Base-by-base conservation (phyloP, 768 basidiomycete genomes). In the Lactarius hengduanensis region DNA sequence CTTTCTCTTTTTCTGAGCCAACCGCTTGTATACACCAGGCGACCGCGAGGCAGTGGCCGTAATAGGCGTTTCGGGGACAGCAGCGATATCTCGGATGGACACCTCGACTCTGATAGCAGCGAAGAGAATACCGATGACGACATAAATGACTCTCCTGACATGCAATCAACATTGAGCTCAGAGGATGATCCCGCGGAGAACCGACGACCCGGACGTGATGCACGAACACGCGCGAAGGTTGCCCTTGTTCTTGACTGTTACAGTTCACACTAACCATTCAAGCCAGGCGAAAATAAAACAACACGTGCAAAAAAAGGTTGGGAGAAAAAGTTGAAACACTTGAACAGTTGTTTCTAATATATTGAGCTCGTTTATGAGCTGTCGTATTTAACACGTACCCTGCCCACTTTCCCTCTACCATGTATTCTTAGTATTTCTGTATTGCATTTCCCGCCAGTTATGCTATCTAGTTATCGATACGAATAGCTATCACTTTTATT, bases 141-240 rank as follows among this genome's bases (percentile, higher is more conserved):
- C n/a, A 43, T 40, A 32, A 56, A 54, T 40, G 57, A 59, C 20
- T 61, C 60, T 20, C 26, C 45, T 34, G 62, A 61, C 18, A 66
- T 55, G 9, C 72, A 73, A 45, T 59, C 59, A 16, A 58, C 62
- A 22, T 45, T 43, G 38, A 64, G 57, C 43, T 66, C 65, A 60
- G 73, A 71, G 8, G 72, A 70, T 15, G 71, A 70, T 36, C 71
- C 71, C 38, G 36, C 59, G 18, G 62, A 54, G 41, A 69, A 69
- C 43, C 72, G 72, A 38, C 71, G 72, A 57, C 71, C 73, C 0
- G 72, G 75, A n/a, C 67, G 77, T 43, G 73, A 74, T 38, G 76
- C 76, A 18, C 71, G 77, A 36, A 75, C 74, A 2, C 69, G 74
- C 30, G 78, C 78, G 1, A 78, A 78, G 69, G 78, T 78, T 62